Conservation (phyloP, 345 rosid species). For the Hibiscus trionum region DNA sequence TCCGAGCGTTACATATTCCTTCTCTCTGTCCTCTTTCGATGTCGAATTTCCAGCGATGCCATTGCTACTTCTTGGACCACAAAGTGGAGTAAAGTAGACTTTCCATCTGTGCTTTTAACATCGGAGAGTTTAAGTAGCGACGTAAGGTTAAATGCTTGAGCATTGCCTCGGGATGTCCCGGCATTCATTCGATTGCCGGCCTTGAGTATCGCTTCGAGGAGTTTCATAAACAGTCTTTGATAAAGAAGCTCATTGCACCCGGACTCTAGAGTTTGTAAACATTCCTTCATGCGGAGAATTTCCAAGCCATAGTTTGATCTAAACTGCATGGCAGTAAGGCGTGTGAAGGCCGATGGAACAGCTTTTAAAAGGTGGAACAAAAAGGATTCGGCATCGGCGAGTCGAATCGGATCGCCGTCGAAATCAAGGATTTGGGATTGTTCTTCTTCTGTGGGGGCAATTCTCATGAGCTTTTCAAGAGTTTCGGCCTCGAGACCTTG, state of each 20-base stretch:
- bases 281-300: conserved; percentile 35
- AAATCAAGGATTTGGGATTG: conserved; percentile 47
- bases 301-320: conserved; percentile 57
- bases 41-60: conserved; percentile 15
- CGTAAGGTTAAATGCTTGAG: conserved; percentile 71
- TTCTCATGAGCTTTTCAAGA: conserved; percentile 65
- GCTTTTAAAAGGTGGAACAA: conserved; percentile 62
- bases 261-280: conserved; percentile 38
- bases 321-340: conserved; percentile 59
- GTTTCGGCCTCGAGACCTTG: conserved; percentile 46
- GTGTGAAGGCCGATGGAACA: conserved; percentile 58
- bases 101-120: conserved; percentile 74
- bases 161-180: conserved; percentile 83
- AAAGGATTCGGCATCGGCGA: conserved; percentile 71
- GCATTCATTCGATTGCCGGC: conserved; percentile 97
- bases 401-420: conserved; percentile 44
- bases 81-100: conserved; percentile 75
- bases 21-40: conserved; percentile 50
- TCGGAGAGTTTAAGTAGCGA: conserved; percentile 74
- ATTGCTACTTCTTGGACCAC: conserved; percentile 65
- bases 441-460: conserved; percentile 66
- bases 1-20: conserved; percentile 58
- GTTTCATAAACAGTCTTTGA: conserved; percentile 73
- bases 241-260: conserved; percentile 69
- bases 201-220: conserved; percentile 84